Conservation (phyloP, 352 stramenopile genomes). For the Thraustotheca clavata region DNA sequence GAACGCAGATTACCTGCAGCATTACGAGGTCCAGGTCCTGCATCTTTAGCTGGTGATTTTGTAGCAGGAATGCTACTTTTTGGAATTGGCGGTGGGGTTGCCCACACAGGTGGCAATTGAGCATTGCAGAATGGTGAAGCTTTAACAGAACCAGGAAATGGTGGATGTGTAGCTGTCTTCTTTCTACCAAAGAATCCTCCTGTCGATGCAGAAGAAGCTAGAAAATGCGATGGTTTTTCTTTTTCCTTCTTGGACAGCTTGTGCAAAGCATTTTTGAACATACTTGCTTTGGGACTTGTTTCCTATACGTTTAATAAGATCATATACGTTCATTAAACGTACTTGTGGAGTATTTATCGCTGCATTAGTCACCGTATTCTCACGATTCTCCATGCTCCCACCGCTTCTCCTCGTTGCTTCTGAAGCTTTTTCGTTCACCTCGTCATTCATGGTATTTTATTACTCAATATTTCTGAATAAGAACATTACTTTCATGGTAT, state of each 20-base stretch:
- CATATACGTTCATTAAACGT: neutral
- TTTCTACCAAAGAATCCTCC: conserved; percentile 61
- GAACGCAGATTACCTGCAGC: conserved; percentile 56
- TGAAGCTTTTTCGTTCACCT: no score
- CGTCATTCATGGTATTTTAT: no score
- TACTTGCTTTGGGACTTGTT: conserved; percentile 11
- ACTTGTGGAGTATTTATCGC: conserved; percentile 1
- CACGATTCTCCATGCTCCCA: conserved; percentile 4
- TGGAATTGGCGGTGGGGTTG: conserved; percentile 45
- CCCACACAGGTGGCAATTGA: conserved; percentile 70
- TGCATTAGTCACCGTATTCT: neutral
- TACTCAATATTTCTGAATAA: no score
- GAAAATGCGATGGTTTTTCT: conserved; percentile 26
- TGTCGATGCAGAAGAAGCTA: conserved; percentile 30
- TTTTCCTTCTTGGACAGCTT: conserved; percentile 81
- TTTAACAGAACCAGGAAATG: conserved; percentile 60
- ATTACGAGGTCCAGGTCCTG: conserved; percentile 30
- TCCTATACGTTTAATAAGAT: conserved; percentile 1
- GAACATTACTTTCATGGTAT: no score
- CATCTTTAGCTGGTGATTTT: conserved; percentile 10
- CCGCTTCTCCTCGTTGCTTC: no score
- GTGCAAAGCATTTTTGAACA: conserved; percentile 66
- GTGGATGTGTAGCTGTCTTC: conserved; percentile 25
- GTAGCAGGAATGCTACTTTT: neutral
- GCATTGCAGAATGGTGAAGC: conserved; percentile 47